Conservation (phyloP, 2,329 filamentous ascomycete species). For the Exophiala xenobiotica region DNA sequence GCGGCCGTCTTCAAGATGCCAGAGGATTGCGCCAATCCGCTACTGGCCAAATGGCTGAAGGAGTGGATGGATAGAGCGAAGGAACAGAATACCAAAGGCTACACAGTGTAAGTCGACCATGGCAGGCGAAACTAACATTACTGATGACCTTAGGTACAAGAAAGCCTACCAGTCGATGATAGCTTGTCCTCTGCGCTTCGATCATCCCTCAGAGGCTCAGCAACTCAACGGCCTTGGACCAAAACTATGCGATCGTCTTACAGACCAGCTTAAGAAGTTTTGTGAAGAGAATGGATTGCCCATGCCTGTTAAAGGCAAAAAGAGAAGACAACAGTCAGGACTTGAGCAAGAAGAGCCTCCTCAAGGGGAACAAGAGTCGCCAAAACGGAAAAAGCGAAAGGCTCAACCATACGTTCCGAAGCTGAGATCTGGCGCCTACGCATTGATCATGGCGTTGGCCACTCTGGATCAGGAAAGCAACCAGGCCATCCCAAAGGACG, state of each 20-base stretch:
- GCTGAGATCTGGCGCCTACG: conserved; percentile 72
- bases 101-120: conserved; percentile 48
- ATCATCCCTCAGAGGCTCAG: conserved; percentile 70
- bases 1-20: conserved; percentile 31
- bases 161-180: conserved; percentile 76
- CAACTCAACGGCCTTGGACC: conserved; percentile 72
- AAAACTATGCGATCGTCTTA: conserved; percentile 68
- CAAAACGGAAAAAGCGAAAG: conserved; percentile 56
- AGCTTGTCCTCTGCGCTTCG: conserved; percentile 67
- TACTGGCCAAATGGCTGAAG: conserved; percentile 71
- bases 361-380: conserved; percentile 36
- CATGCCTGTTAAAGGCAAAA: conserved; percentile 58
- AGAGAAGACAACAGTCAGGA: conserved; percentile 34
- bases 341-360: conserved; percentile 33
- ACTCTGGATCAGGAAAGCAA: conserved; percentile 56
- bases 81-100: conserved; percentile 68
- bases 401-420: conserved; percentile 69
- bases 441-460: conserved; percentile 66
- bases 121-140: background rate
- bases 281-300: conserved; percentile 67
- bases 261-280: conserved; percentile 55
- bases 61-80: conserved; percentile 72
- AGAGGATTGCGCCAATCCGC: conserved; percentile 62
- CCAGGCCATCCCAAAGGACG: conserved; percentile 63
- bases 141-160: conserved; percentile 57